Conservation (phyloP, 2,329 filamentous ascomycete genomes). For the Apiospora sp. region DNA sequence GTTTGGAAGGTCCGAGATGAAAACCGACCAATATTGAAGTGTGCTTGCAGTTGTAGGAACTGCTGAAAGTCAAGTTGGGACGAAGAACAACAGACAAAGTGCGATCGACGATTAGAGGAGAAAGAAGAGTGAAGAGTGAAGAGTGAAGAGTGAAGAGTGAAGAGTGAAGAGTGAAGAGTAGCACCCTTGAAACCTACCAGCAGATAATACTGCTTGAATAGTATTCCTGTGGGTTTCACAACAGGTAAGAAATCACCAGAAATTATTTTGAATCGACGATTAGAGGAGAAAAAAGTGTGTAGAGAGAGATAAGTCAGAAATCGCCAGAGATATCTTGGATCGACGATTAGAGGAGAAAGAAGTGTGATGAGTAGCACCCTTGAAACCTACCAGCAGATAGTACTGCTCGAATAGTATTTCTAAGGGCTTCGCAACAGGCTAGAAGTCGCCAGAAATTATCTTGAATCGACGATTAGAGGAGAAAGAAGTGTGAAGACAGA, state of each 20-base stretch:
- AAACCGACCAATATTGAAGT: background rate
- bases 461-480: background rate
- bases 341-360: no score
- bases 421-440: background rate
- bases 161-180: background rate
- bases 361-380: background rate
- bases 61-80: background rate
- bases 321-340: no score
- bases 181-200: background rate
- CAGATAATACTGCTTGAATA: background rate
- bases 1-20: background rate
- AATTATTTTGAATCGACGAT: background rate
- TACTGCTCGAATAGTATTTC: background rate
- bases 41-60: background rate
- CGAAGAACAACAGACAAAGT: background rate
- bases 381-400: background rate
- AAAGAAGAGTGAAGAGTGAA: no score
- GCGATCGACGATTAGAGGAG: no score
- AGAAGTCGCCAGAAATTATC: background rate
- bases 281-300: no score
- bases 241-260: background rate
- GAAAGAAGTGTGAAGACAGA: background rate
- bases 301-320: no score
- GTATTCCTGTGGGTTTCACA: background rate
- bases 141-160: no score